Conservation (phyloP, 257 asterid genomes). For the Solanum tarapatanum region DNA sequence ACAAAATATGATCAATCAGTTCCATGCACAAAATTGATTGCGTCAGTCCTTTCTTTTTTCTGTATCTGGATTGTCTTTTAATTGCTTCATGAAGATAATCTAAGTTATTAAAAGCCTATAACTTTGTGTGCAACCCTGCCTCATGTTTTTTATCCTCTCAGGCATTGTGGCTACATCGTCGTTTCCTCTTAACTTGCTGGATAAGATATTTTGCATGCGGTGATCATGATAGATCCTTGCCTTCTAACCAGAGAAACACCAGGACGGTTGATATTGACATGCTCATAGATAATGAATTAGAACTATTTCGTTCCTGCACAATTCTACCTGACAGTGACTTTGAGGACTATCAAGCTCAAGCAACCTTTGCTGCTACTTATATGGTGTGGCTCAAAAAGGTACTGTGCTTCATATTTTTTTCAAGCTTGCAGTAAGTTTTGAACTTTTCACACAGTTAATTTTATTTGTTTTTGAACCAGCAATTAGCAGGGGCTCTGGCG, state of each 20-base stretch:
- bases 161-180: constrained; percentile 97
- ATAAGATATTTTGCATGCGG: constrained; percentile 29
- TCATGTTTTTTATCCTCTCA: constrained; percentile 4
- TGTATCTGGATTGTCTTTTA: background rate
- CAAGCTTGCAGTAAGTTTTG: background rate
- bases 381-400: constrained; percentile 80
- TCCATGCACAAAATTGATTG: background rate
- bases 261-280: constrained; percentile 7
- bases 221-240: background rate
- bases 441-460: background rate
- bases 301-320: constrained; percentile 37
- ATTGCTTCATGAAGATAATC: background rate
- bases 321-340: constrained; percentile 47
- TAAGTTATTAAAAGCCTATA: background rate
- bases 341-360: constrained; percentile 74
- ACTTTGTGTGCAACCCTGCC: background rate
- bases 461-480: constrained; percentile 24
- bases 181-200: constrained; percentile 75
- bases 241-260: constrained; percentile 5
- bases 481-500: constrained; percentile 32
- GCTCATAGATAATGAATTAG: constrained; percentile 40
- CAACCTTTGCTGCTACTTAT: constrained; percentile 61
- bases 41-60: background rate
- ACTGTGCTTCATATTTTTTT: background rate
- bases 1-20: background rate